Conservation (phyloP, 257 asterid genomes). For the Craterostigma plantagineum region DNA sequence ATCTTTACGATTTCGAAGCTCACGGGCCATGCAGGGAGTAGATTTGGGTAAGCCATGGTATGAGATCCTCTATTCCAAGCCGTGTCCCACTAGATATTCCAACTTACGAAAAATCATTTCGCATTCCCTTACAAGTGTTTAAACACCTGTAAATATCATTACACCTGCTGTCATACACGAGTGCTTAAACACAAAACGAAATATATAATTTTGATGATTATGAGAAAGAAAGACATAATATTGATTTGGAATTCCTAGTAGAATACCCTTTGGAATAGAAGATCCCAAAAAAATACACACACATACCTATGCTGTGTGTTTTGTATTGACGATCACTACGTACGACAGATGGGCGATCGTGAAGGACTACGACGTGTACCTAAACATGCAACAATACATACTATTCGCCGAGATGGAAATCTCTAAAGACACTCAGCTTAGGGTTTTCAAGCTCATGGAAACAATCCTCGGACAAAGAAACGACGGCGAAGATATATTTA, state of each 20-base stretch:
- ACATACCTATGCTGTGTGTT: neutral
- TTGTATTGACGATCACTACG: neutral
- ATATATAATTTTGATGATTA: too few species aligned
- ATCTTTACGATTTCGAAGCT: slow-evolving; percentile 36
- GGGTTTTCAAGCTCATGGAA: neutral
- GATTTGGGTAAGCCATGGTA: slow-evolving; percentile 25
- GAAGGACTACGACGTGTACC: neutral
- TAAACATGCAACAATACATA: too few species aligned
- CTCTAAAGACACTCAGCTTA: neutral
- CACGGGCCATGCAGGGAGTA: slow-evolving; percentile 50
- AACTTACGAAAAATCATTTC: neutral
- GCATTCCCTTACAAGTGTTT: too few species aligned
- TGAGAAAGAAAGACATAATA: too few species aligned
- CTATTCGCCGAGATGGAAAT: neutral
- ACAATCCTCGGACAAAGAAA: too few species aligned
- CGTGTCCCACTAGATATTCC: neutral
- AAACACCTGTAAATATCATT: too few species aligned
- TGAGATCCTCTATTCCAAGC: too few species aligned
- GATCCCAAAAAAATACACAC: neutral
- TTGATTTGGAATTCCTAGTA: too few species aligned
- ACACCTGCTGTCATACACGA: too few species aligned
- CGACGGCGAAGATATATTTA: neutral
- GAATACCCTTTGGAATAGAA: too few species aligned
- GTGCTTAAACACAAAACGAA: too few species aligned
- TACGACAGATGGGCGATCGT: neutral